Evolutionary conservation across 2,329 filamentous ascomycete species (phyloP).

Genomic region (Trichoderma sp.): DNA sequence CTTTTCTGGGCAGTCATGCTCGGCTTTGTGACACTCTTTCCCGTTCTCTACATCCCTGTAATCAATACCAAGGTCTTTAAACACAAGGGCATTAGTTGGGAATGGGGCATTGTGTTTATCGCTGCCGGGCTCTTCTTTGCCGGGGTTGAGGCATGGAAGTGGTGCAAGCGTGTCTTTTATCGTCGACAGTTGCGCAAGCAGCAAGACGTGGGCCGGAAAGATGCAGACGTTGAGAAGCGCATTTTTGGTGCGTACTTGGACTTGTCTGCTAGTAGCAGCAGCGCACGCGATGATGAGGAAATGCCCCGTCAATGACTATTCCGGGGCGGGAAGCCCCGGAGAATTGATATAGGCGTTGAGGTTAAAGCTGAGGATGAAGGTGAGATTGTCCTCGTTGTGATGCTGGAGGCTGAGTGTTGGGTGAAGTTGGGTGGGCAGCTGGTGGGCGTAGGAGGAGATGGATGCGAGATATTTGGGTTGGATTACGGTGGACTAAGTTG

Average conservation of each 20-base stretch:
- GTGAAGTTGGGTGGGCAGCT: background rate
- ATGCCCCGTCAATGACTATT: background rate
- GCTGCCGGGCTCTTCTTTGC: slow-evolving; percentile 57
- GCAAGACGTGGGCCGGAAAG: background rate
- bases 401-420: background rate
- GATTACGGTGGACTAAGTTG: background rate
- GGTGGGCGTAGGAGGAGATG: background rate
- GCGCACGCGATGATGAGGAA: background rate
- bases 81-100: slow-evolving; percentile 59
- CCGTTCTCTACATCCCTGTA: background rate
- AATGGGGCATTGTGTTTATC: slow-evolving; percentile 61
- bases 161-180: slow-evolving; percentile 49
- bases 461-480: background rate
- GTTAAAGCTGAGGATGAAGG: background rate
- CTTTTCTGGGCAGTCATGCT: slow-evolving; percentile 61
- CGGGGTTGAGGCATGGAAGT: slow-evolving; percentile 61
- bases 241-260: background rate
- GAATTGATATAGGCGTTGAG: background rate
- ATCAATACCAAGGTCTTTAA: slow-evolving; percentile 57
- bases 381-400: background rate
- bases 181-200: background rate
- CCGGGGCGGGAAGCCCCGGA: background rate
- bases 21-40: slow-evolving; percentile 39
- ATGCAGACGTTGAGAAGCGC: background rate
- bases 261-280: background rate